Evolutionary conservation across 106 monocot genomes (phyloP).

Genomic region (Acorus calamus): DNA sequence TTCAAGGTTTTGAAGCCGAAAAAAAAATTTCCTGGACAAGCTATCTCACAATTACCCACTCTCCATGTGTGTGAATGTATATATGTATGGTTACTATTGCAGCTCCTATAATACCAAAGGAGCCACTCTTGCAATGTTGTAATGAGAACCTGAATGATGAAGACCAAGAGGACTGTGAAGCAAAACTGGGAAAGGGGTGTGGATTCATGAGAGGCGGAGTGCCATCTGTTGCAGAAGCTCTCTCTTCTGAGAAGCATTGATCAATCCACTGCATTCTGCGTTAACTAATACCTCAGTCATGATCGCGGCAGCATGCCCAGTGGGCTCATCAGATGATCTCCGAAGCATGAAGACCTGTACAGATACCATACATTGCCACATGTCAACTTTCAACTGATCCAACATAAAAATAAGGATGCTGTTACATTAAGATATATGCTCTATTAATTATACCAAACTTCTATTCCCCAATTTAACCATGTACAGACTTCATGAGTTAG

Average conservation of each 20-base stretch:
- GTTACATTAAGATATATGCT: too few species aligned
- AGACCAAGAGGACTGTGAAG: neutral
- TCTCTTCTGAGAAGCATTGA: constrained; percentile 64
- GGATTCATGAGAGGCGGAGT: constrained; percentile 41
- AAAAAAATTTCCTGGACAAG: too few species aligned
- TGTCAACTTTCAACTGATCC: too few species aligned
- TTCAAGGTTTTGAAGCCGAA: too few species aligned
- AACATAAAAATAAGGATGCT: too few species aligned
- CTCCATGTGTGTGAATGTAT: too few species aligned
- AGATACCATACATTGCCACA: neutral
- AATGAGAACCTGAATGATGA: neutral
- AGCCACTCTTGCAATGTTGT: neutral
- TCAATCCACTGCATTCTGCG: constrained; percentile 71
- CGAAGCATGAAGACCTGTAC: constrained; percentile 64
- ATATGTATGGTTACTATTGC: too few species aligned
- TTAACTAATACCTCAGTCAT: constrained; percentile 79
- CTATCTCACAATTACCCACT: too few species aligned
- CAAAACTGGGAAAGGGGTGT: neutral
- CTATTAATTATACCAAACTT: too few species aligned
- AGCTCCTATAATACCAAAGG: too few species aligned
- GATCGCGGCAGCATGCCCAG: constrained; percentile 77
- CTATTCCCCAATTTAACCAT: too few species aligned
- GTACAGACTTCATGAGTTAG: too few species aligned
- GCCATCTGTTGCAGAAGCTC: constrained; percentile 81
- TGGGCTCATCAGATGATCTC: constrained; percentile 58